Base-by-base conservation (phyloP, 1,284 basidiomycete species). In the Termitomyces sp. region DNA sequence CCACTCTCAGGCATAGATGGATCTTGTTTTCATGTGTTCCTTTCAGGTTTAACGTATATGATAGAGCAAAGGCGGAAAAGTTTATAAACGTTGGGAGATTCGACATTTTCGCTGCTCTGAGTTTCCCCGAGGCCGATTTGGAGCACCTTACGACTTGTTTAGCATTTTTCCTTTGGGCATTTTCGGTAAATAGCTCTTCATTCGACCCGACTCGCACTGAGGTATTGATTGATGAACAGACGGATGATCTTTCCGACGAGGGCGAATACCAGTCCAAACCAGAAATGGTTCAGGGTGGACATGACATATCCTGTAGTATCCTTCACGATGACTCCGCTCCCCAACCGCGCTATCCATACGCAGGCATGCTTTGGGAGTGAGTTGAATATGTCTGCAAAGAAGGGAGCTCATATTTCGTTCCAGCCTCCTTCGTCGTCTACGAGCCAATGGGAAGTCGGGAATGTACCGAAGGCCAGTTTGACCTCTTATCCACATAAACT, bases 281-380 rank as follows among this genome's bases (percentile, higher is more conserved):
- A 18, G 47, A 41, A 11, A 41, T 41, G 14, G 38, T 49, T 18
- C 38, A 33, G 14, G 9, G 5, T 16, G 47, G 47, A 24, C 47
- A 41, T 16, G 38, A 41, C 0, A 48, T 48, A 39, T 48, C 46
- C 7, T 30, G n/a, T 14, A 19, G n/a, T 11, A 39, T 48, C 21
- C 37, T 48, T 5, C 35, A 48, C 18, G 37, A 48, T 39, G 26
- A 28, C 13, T 31, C 9, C 3, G 46, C 37, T 31, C 37, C 46
- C 3, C 37, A 19, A 21, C 46, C 46, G 5, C 8, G 7, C 18
- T 48, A 48, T 19, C 46, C 46, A 1, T 30, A 39, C 9, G 46
- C 46, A 13, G 46, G 24, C 6, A 48, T 48, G 46, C 37, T 48
- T n/a, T 48, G 46, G 46, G 46, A 48, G 46, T 48, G 19, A 39